phyloP scores from a whole-genome alignment of 1,284 basidiomycete species.

The Agaricales sp. region DNA sequence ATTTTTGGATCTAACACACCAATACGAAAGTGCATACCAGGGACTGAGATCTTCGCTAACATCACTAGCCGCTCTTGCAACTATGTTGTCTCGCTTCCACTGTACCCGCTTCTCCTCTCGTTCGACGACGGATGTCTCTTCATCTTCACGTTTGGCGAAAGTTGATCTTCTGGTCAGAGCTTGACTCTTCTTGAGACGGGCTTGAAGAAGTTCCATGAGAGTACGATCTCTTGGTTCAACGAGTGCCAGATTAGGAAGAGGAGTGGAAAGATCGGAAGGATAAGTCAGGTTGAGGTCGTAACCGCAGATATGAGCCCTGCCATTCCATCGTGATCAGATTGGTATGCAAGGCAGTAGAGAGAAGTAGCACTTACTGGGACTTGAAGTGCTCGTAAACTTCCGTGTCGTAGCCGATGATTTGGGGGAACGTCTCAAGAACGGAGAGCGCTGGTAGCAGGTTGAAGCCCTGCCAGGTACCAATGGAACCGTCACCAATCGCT shows the following conservation, averaged over 20 bases:
- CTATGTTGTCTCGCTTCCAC: conserved; percentile 31
- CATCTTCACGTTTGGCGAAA: neutral
- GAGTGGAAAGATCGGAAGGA: conserved; percentile 14
- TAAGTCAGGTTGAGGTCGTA: conserved; percentile 63
- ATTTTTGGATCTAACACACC: neutral
- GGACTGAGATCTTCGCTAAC: conserved; percentile 27
- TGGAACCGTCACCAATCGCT: conserved; percentile 53
- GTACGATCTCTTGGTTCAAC: conserved; percentile 11
- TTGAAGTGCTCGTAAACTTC: conserved; percentile 58
- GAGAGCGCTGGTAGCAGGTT: conserved; percentile 25
- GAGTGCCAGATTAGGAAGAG: neutral
- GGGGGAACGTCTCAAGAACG: conserved; percentile 60
- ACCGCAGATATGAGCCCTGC: conserved; percentile 49
- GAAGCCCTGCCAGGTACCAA: neutral
- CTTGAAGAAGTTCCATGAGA: neutral
- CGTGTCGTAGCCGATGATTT: conserved; percentile 59
- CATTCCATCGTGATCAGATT: too few relatives aligned
- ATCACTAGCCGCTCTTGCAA: neutral
- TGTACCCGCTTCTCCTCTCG: conserved; percentile 17
- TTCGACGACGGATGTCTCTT: conserved; percentile 13
- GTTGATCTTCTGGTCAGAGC: neutral
- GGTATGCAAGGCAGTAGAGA: neutral
- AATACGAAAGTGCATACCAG: conserved; percentile 27
- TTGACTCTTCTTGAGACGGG: neutral
- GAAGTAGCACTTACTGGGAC: conserved; percentile 40